Evolutionary conservation across 1,284 basidiomycete species (phyloP), one percentile per base, ranked within the genome.

Genomic region (Hypsizygus ulmarius): DNA sequence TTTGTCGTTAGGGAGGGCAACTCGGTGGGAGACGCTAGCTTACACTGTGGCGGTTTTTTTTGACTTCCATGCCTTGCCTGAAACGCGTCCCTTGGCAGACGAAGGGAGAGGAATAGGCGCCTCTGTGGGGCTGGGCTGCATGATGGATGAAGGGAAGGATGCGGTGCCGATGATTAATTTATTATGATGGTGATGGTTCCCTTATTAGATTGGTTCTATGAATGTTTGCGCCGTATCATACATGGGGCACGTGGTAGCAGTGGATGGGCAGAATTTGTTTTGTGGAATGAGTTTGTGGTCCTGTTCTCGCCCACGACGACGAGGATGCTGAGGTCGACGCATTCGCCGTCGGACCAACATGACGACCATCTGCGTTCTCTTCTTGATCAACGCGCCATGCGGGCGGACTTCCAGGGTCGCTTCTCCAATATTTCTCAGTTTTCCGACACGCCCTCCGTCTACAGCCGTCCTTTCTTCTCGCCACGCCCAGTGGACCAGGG

Each of bases 361-460:
- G 70, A 78, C 52, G 71, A 73, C 64, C 73, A 78, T 58, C 61
- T 79, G 55, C 68, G 73, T 50, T 66, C 60, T 47, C 71, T 82
- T 48, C 71, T 80, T 53, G 79, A 80, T 67, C 75, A 78, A 63
- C 78, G 79, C 47, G 65, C 72, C 42, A 70, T 72, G 49, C 75
- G 74, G 53, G 73, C 75, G 38, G 70, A 74, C 61, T 45, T 68
- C 39, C 74, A 73, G 55, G 65, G 69, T 59, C 75, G 73, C 45
- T 76, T 76, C 57, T 75, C 77, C 46, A 73, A 79, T 44, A 61
- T 77, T 53, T 74, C 81, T 30, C 74, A 82, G 54, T 74, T 74
- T 55, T 73, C 79, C 38, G 83, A 86, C 63, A 78, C 84, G 49
- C 82, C 83, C 57, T 87, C 84, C 38, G 67, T 85, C 54, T 86